A percentile compares a stretch with the other conserved stretches of the same genome.
Conservation (phyloP, 179 eudicot species). For the Heliamphora ciliata region DNA sequence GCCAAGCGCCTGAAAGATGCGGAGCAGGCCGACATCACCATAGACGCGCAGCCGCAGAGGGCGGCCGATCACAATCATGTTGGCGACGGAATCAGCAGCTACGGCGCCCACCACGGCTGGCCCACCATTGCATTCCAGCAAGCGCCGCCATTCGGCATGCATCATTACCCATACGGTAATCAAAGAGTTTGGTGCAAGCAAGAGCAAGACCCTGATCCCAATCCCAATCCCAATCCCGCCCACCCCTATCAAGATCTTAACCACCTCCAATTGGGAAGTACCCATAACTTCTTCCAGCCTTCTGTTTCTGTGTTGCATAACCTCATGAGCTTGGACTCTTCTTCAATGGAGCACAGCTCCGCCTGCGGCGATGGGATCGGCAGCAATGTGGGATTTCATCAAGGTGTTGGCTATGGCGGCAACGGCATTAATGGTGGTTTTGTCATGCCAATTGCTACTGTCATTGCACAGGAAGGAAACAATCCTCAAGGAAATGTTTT, state of each 20-base stretch:
- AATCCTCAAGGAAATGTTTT: conserved; percentile 4
- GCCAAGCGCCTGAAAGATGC: conserved; percentile 76
- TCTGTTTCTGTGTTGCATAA: conserved; percentile 34
- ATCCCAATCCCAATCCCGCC: conserved; percentile 18
- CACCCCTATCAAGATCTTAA: conserved; percentile 29
- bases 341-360: conserved; percentile 43
- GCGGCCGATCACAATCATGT: background rate
- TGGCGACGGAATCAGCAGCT: conserved; percentile 1
- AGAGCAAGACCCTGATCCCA: conserved; percentile 39
- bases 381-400: conserved; percentile 18
- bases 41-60: conserved; percentile 14
- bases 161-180: conserved; percentile 35
- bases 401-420: conserved; percentile 12
- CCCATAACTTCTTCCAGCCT: conserved; percentile 53
- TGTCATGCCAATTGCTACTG: conserved; percentile 37
- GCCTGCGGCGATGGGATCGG: conserved; percentile 35
- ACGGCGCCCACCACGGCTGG: conserved; percentile 39
- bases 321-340: conserved; percentile 55
- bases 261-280: conserved; percentile 41
- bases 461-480: conserved; percentile 30
- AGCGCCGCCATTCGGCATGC: conserved; percentile 37
- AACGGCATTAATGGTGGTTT: conserved; percentile 9
- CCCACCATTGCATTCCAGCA: conserved; percentile 64
- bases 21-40: conserved; percentile 37
- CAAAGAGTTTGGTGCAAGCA: conserved; percentile 75